These are phyloP conservation scores for Diophrys sp. DNA, from an alignment of 73 alveolate species.

Conservation along the genomic window DNA sequence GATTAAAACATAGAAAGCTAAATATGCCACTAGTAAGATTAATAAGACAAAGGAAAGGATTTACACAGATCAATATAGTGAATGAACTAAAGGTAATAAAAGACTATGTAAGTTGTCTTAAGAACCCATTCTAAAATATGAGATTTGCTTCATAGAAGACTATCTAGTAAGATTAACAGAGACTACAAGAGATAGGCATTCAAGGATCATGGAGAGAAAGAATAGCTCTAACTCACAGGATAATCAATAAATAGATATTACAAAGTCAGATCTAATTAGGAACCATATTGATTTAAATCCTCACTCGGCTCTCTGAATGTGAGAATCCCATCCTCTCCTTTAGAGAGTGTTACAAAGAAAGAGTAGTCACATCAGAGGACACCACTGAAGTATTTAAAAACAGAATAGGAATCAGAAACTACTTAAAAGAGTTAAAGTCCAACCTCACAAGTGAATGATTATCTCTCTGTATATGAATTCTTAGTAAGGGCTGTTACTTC, in stretches of 20 bases:
- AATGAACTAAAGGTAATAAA: background rate
- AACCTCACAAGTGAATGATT: no score
- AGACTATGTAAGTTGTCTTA: background rate
- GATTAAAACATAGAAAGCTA: background rate
- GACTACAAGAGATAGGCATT: background rate
- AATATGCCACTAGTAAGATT: background rate
- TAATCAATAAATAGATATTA: no score
- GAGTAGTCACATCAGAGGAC: background rate
- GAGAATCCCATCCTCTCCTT: background rate
- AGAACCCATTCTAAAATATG: background rate
- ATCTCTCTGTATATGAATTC: no score
- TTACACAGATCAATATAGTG: background rate
- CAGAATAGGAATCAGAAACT: background rate
- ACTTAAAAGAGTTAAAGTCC: background rate
- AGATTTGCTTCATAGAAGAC: background rate
- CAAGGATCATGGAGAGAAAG: background rate
- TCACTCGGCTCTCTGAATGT: background rate
- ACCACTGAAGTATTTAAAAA: background rate
- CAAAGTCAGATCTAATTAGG: background rate
- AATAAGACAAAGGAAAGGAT: background rate
- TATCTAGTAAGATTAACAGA: background rate
- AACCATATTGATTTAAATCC: background rate
- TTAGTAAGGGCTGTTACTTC: no score
- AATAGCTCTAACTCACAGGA: background rate
- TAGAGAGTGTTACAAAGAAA: background rate